Base-by-base conservation (phyloP, 805 yeast species). In the Jamesozyma jinghongensis region DNA sequence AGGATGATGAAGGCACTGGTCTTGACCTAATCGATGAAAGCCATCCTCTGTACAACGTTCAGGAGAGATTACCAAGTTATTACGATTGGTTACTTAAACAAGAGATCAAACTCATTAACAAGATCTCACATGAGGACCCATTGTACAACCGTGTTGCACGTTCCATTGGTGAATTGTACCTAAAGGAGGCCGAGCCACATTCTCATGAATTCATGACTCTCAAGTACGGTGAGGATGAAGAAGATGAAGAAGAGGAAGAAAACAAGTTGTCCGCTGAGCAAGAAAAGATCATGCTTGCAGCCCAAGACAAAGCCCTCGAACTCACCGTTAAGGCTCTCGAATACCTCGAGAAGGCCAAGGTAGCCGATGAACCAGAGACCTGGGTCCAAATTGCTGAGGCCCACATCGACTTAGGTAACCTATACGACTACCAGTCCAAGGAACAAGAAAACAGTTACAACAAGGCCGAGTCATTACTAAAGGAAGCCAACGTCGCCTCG, bases 301-400 rank as follows among this genome's bases (percentile, higher is more conserved):
- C 83, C 0, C 78, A 72, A 43, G 50, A 55, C 18, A 66, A 67
- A 32, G 77, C 85, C 0, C 63, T 71, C 30, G 61, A 65, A 2
- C 59, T 70, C 28, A 72, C 78, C 10, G 50, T 58, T 8, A 62
- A 60, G 16, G 94, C 94, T 0, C 65, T 83, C 19, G 63, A 67
- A 30, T 74, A 74, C 52, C 66, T 87, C 40, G 61, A 67, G 40
- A 62, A 67, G 40, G 81, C 87, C 0, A 75, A 79, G 57, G 77
- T 77, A 38, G 78, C 75, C 16, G 84, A 79, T 35, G 85, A 81
- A 32, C 94, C 94, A 0, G 81, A 79, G 43, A 69, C 82, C 4
- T 82, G 90, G 85, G 94, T 80, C 11, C 74, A 77, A 53, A 71
- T 83, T 35, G 95, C 96, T 1, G 97, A 90, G 60, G 88, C 94